Evolutionary conservation across 306 rosid genomes (phyloP), one percentile per base, ranked within the genome.

Genomic region (Quercus robur): DNA sequence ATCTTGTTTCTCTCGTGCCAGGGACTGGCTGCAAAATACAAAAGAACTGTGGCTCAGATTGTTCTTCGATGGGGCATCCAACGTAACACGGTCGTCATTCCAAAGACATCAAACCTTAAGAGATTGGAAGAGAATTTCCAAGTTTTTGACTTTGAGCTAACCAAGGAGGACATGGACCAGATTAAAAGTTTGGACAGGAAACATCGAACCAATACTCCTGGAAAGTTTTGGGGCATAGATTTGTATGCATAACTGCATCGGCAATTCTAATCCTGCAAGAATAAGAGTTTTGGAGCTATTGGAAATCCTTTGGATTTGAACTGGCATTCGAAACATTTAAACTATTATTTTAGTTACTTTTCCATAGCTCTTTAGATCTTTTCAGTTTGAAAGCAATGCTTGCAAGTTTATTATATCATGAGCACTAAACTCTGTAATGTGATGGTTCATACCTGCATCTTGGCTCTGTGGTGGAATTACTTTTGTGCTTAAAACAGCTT

Each of bases 61-160:
- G 86, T 87, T 70, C 92, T 93, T 78, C 91, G 91, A 49, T 90
- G 98, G 97, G 97, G 96, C 31, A 85, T 95, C 74, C 93, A 90
- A 78, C 85, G 96, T 72, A 85, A 91, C 80, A 91, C 91, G 0
- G 89, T 78, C 51, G 92, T 93, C 81, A 93, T 95, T 83, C 99
- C 97, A 0, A 95, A 93, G 89, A 68, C 97, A 8, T 93, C 97
- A 7, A 95, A 93, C 72, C 78, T 66, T 12, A 95, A 90, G 79
- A 93, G 99, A 78, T 72, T 93, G 96, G 77, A 91, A 75, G 96
- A 93, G 78, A 95, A 95, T 77, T 84, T 93, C 75, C 73, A 86
- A 78, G 90, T 91, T 51, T 83, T 85, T 25, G 93, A 95, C 81
- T 93, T 95, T 44, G 86, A 90, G 88, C 84, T 91, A 35, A 75